phyloP scores from a whole-genome alignment of 768 basidiomycete species.

The Sutorius australiensis region DNA sequence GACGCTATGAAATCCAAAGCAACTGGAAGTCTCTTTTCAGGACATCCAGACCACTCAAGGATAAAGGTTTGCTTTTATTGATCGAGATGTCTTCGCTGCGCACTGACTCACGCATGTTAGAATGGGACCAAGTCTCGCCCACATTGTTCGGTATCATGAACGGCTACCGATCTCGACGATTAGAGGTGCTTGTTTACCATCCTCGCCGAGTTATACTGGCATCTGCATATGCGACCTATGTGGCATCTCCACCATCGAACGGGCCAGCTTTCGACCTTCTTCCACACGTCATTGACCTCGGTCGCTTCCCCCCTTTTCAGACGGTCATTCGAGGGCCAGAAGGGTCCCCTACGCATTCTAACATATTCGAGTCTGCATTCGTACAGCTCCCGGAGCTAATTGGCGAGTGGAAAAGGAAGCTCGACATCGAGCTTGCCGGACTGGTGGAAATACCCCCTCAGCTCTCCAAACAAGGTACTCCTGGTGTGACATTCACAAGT shows the following conservation, averaged over 20 bases:
- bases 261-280: constrained; percentile 1
- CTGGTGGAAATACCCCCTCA: background rate
- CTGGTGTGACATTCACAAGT: background rate
- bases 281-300: constrained; percentile 3
- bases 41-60: constrained; percentile 7
- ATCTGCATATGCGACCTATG: background rate
- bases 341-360: background rate
- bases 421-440: background rate
- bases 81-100: background rate
- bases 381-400: background rate
- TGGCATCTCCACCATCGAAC: background rate
- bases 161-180: background rate
- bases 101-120: background rate
- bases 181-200: background rate
- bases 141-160: constrained; percentile 4
- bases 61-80: constrained; percentile 1
- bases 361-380: background rate
- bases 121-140: constrained; percentile 12
- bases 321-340: background rate
- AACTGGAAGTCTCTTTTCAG: background rate
- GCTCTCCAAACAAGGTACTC: background rate
- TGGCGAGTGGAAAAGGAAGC: background rate
- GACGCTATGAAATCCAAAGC: background rate
- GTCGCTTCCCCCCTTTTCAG: background rate
- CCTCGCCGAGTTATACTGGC: constrained; percentile 2